Conservation (phyloP, 164 flowering plant species). For the Magnolia changhungtana region DNA sequence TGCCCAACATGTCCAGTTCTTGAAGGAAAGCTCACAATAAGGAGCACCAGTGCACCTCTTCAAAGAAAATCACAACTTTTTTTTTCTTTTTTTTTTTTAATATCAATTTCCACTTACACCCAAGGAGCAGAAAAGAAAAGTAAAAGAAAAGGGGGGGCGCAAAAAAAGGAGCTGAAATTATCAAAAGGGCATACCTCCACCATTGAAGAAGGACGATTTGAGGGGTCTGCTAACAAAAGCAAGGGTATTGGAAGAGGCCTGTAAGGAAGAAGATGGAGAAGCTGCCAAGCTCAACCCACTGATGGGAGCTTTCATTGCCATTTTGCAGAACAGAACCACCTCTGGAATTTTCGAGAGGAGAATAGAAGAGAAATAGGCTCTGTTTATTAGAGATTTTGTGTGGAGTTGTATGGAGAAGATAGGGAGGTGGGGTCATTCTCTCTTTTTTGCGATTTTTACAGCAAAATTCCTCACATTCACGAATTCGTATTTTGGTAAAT, state of each 20-base stretch:
- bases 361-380: background rate
- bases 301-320: background rate
- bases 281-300: background rate
- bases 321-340: background rate
- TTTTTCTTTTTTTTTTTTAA: too few relatives aligned
- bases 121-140: background rate
- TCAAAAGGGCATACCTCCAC: background rate
- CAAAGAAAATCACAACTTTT: too few relatives aligned
- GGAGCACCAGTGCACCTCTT: too few relatives aligned
- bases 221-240: background rate
- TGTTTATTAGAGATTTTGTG: background rate
- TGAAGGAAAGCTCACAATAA: too few relatives aligned
- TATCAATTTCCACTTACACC: too few relatives aligned
- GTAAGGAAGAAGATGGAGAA: background rate
- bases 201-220: background rate
- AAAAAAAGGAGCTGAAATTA: background rate
- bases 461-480: too few relatives aligned
- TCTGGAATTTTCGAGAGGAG: background rate
- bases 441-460: too few relatives aligned
- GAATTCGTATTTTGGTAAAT: too few relatives aligned
- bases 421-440: too few relatives aligned
- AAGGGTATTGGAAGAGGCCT: conserved; percentile 1
- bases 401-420: background rate
- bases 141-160: background rate
- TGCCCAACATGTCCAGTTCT: too few relatives aligned